Base-by-base conservation (phyloP, 352 stramenopile species). In the Phytophthora agathidicida region DNA sequence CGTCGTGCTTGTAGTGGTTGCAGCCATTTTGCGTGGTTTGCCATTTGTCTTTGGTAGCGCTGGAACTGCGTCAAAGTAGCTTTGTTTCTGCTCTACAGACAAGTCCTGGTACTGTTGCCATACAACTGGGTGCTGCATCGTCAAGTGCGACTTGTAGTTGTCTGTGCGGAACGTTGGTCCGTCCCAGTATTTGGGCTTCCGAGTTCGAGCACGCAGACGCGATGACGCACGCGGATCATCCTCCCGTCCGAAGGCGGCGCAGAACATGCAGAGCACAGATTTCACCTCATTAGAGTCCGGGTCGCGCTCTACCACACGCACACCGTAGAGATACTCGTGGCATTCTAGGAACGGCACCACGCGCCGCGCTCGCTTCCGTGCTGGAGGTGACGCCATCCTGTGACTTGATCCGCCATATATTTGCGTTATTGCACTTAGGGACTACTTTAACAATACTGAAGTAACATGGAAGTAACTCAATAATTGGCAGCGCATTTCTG, bases 61-160 rank as follows among this genome's bases (percentile, higher is more conserved):
- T 8, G 20, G 22, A 7, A 60, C 32, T 0, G 8, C 30, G 4
- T 44, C 36, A 33, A 70, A 70, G 19, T 48, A 66, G 17, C 9
- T 51, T 5, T 32, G 24, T 17, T 43, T 60, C 24, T 48, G 20
- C 14, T 58, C 61, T 2, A 22, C n/a, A 0, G 24, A 3, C 32
- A 70, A 22, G 11, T 45, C 26, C 13, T 61, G 61, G 24, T 70
- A 70, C 35, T 65, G n/a, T 3, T 31, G 11, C 61, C 61, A 70
- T 2, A 47, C 32, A 8, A 22, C 8, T 10, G 61, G 61, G 17
- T 70, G 61, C 14, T 61, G 48, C 35, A 35, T 41, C 9, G 14
- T 27, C 14, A 70, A 8, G 16, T 70, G 61, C 13, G 61, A 65
- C 47, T 60, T 65, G 61, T 70, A 70, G 30, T 70, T 66, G 47